Conservation (phyloP, 371 early-diverging fungal genomes). For the Fennellomyces sp. region DNA sequence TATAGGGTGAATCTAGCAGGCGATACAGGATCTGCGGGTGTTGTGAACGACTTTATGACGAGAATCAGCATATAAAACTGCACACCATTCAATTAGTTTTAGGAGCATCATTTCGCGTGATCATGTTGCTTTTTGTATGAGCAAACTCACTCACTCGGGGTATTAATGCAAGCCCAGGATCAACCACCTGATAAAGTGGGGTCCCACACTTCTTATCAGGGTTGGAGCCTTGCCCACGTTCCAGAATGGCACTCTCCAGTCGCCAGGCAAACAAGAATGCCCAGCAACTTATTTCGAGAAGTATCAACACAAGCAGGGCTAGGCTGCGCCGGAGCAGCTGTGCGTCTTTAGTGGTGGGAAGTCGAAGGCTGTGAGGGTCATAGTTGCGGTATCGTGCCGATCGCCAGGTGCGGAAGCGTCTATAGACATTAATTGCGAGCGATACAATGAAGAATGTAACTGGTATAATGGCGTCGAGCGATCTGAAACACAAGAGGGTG, state of each 20-base stretch:
- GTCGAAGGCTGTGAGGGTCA: conserved; percentile 25
- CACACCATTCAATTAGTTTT: no score
- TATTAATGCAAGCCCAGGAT: conserved; percentile 42
- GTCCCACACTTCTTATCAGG: conserved; percentile 15
- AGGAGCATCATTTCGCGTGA: neutral
- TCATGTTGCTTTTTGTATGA: neutral
- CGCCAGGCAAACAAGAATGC: conserved; percentile 56
- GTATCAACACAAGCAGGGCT: conserved; percentile 29
- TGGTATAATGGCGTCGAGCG: conserved; percentile 39
- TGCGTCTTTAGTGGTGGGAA: conserved; percentile 39
- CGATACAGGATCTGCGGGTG: conserved; percentile 47
- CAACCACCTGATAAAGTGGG: conserved; percentile 37
- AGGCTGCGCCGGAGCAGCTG: conserved; percentile 36
- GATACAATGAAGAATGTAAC: conserved; percentile 33
- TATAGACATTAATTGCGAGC: conserved; percentile 18
- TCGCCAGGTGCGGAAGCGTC: conserved; percentile 21
- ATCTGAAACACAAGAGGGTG: conserved; percentile 17
- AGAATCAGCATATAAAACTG: conserved; percentile 56
- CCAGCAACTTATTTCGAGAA: conserved; percentile 49
- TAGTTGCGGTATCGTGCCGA: conserved; percentile 5
- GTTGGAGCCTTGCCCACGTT: conserved; percentile 19
- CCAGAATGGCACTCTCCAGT: conserved; percentile 44
- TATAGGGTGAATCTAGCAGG: conserved; percentile 58
- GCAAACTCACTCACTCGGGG: conserved; percentile 32
- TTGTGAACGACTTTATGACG: conserved; percentile 51